Conservation (phyloP, 169 alveolate genomes). For the Plasmodium adleri region DNA sequence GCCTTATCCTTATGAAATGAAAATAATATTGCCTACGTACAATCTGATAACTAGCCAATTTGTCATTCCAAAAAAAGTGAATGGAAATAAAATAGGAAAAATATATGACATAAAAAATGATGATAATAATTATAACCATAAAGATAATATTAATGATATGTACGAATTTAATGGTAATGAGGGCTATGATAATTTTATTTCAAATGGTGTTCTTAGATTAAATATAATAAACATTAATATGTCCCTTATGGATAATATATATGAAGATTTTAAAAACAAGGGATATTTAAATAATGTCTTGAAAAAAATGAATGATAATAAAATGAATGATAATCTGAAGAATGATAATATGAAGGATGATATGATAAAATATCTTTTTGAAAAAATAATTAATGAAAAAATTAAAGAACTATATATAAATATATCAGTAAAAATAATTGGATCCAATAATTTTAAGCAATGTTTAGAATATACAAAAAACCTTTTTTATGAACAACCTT, state of each 20-base stretch:
- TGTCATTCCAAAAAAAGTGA: background rate
- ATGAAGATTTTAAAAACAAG: background rate
- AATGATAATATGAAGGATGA: background rate
- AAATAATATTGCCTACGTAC: background rate
- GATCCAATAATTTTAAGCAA: slow-evolving; percentile 3
- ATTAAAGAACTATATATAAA: background rate
- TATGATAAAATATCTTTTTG: background rate
- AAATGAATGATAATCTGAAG: background rate
- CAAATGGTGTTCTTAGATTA: background rate
- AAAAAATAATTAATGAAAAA: background rate
- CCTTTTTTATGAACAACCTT: background rate
- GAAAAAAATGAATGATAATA: background rate
- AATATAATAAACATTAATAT: background rate
- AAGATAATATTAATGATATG: background rate
- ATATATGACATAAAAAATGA: too few species aligned
- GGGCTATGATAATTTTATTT: background rate
- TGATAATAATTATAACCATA: background rate
- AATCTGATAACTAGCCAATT: slow-evolving; percentile 1
- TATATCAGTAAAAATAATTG: background rate
- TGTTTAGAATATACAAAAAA: background rate
- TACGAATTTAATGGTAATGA: background rate
- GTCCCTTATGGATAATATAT: slow-evolving; percentile 4
- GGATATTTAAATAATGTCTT: background rate
- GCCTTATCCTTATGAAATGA: background rate
- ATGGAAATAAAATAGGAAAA: background rate